Percentiles rank a stretch among this genome's conserved stretches.
These are phyloP conservation scores for Novymonas esmeraldas DNA, from an alignment of 208 protist genomes.

Conservation along the genomic window DNA sequence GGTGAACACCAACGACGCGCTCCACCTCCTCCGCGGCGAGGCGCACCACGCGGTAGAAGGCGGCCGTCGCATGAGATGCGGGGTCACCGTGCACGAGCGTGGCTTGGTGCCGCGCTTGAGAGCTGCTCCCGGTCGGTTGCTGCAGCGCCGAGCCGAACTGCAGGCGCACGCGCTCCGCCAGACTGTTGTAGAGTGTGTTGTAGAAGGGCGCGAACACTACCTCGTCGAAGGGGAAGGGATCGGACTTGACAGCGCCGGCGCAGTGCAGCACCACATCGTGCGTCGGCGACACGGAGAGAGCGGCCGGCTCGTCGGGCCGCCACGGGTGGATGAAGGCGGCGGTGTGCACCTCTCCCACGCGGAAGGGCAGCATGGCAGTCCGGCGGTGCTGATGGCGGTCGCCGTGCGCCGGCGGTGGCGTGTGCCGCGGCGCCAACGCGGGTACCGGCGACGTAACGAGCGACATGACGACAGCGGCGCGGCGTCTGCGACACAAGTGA, in stretches of 20 bases:
- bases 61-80: not conserved
- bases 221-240: constrained; percentile 16
- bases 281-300: constrained; percentile 11
- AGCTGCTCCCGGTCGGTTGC: not conserved
- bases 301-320: not conserved
- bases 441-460: no score
- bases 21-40: constrained; percentile 17
- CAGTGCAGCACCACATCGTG: constrained; percentile 22
- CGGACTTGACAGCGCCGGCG: constrained; percentile 7
- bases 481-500: no score
- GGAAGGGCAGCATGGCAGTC: constrained; percentile 16
- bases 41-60: constrained; percentile 17
- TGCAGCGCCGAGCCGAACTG: constrained; percentile 18
- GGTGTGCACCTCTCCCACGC: constrained; percentile 15
- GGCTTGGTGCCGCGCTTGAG: constrained; percentile 2
- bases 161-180: constrained; percentile 2
- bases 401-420: no score
- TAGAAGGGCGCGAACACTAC: constrained; percentile 11
- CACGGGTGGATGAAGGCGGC: constrained; percentile 14
- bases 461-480: no score
- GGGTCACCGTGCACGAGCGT: constrained; percentile 18
- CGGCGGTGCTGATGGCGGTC: no score
- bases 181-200: constrained; percentile 7
- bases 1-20: constrained; percentile 8
- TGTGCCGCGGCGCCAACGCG: no score